Percentiles rank a stretch among this genome's conserved stretches.
These are phyloP conservation scores for Wickerhamiella vanderwaltii DNA, from an alignment of 805 yeast species.

Conservation along the genomic window DNA sequence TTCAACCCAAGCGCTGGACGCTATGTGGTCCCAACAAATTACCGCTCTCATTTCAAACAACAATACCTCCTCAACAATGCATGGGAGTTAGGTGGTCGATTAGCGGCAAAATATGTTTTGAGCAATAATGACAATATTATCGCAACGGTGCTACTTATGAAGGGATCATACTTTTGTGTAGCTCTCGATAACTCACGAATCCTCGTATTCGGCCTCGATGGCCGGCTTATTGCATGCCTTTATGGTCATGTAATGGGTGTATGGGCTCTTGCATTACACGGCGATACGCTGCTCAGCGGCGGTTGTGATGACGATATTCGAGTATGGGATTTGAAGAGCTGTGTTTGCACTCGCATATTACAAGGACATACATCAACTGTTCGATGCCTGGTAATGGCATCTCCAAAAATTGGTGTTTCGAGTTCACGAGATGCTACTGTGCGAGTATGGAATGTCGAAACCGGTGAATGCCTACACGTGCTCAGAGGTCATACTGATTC, in stretches of 20 bases:
- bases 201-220: conserved; percentile 32
- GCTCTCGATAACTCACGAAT: conserved; percentile 35
- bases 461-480: conserved; percentile 61
- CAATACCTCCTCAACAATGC: conserved; percentile 31
- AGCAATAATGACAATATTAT: conserved; percentile 27
- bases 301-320: conserved; percentile 94
- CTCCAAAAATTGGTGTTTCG: conserved; percentile 62
- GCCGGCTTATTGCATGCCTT: conserved; percentile 58
- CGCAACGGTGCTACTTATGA: conserved; percentile 31
- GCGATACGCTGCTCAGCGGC: conserved; percentile 82
- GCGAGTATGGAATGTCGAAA: conserved; percentile 91
- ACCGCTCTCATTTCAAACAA: conserved; percentile 31
- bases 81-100: conserved; percentile 32
- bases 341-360: conserved; percentile 74
- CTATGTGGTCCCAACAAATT: conserved; percentile 26
- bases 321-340: conserved; percentile 85
- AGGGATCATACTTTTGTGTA: conserved; percentile 29
- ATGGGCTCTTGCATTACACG: conserved; percentile 90
- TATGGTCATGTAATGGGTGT: conserved; percentile 98
- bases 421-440: conserved; percentile 88
- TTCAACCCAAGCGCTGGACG: conserved; percentile 27
- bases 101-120: conserved; percentile 31
- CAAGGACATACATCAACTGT: conserved; percentile 92
- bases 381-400: conserved; percentile 65
- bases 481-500: conserved; percentile 56